phyloP scores from a whole-genome alignment of 257 asterid species.

The Jacaranda mimosifolia region DNA sequence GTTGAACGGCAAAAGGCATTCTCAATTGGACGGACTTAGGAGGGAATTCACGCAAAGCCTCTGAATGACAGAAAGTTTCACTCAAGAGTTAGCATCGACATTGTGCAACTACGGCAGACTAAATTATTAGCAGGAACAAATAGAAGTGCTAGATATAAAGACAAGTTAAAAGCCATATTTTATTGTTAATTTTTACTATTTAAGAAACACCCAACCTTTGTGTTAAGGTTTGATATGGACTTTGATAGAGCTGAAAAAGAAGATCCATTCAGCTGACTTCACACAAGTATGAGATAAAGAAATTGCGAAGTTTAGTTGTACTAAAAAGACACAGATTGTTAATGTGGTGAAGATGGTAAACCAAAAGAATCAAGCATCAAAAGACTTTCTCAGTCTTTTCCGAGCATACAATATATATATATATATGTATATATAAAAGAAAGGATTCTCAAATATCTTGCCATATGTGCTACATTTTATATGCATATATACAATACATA shows the following conservation, averaged over 20 bases:
- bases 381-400: constrained; percentile 1
- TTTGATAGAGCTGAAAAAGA: background rate
- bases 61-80: constrained; percentile 57
- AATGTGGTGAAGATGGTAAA: constrained; percentile 25
- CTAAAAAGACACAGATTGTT: background rate
- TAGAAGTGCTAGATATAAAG: background rate
- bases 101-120: constrained; percentile 14
- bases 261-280: background rate
- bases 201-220: background rate
- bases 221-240: background rate
- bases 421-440: background rate
- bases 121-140: background rate
- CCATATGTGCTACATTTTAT: too few relatives aligned
- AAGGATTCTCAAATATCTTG: constrained; percentile 9
- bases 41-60: constrained; percentile 85
- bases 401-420: background rate
- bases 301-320: background rate
- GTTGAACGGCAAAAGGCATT: constrained; percentile 82
- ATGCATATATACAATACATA: too few relatives aligned
- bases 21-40: constrained; percentile 79
- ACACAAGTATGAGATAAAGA: background rate
- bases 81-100: constrained; percentile 19
- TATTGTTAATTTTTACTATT: background rate
- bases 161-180: too few relatives aligned
- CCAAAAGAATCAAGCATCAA: constrained; percentile 4